phyloP scores from a whole-genome alignment of 345 rosid species.

The Viola odorata region DNA sequence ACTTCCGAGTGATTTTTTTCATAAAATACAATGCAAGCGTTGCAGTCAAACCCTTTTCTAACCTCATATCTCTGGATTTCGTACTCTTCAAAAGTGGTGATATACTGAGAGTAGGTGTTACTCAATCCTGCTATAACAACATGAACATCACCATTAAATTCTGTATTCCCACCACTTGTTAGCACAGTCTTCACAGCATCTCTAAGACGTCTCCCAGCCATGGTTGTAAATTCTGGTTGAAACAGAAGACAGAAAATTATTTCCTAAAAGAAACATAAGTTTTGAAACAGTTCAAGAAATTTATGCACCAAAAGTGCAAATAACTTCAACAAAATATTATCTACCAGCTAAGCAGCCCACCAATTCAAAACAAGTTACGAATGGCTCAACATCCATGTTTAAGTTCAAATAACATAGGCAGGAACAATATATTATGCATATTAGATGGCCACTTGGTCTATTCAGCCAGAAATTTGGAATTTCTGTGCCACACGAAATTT shows the following conservation, averaged over 20 bases:
- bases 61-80: slow-evolving; percentile 95
- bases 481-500: background rate
- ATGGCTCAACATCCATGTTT: background rate
- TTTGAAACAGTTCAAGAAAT: background rate
- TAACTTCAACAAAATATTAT: background rate
- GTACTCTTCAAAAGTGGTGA: slow-evolving; percentile 93
- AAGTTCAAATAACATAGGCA: background rate
- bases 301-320: background rate
- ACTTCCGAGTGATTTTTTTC: background rate
- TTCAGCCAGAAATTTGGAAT: too few relatives aligned
- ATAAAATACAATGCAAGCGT: background rate
- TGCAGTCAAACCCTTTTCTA: slow-evolving; percentile 10
- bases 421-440: too few relatives aligned
- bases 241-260: slow-evolving; percentile 16
- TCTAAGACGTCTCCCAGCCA: slow-evolving; percentile 99
- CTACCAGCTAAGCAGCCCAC: background rate
- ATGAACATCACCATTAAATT: slow-evolving; percentile 45
- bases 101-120: slow-evolving; percentile 86
- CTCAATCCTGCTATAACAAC: slow-evolving; percentile 92
- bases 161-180: slow-evolving; percentile 38
- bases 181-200: slow-evolving; percentile 77
- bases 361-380: slow-evolving; percentile 1
- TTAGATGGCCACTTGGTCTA: too few relatives aligned
- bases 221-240: slow-evolving; percentile 80
- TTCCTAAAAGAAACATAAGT: slow-evolving; percentile 4